These are phyloP conservation scores for Alloteropsis semialata DNA, from an alignment of 176 grass and related monocot species.

Conservation along the genomic window DNA sequence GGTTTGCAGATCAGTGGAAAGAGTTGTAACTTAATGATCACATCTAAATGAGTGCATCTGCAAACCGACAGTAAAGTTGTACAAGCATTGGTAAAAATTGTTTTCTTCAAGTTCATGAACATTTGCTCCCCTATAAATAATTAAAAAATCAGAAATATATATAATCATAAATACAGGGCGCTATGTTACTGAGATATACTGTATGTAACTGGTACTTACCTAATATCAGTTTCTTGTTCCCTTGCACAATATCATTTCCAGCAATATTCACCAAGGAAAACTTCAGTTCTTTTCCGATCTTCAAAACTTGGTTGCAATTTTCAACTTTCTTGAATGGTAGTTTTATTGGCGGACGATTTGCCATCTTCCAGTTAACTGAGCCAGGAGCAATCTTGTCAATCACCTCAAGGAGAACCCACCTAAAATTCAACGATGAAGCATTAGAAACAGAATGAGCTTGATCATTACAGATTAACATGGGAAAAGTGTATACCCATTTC, in stretches of 20 bases:
- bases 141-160: not conserved
- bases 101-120: not conserved
- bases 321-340: constrained; percentile 94
- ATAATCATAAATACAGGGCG: not conserved
- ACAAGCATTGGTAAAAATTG: not conserved
- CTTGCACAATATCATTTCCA: constrained; percentile 95
- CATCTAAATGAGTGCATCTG: not conserved
- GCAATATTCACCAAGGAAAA: constrained; percentile 99
- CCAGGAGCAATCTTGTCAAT: constrained; percentile 81
- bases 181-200: not conserved
- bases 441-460: constrained; percentile 3
- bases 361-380: constrained; percentile 87
- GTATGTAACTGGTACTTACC: constrained; percentile 40
- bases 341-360: constrained; percentile 91
- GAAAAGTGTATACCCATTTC: constrained; percentile 67
- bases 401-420: constrained; percentile 93
- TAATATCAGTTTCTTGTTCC: constrained; percentile 97
- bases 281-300: constrained; percentile 91
- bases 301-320: constrained; percentile 98
- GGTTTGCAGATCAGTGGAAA: not conserved
- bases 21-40: not conserved
- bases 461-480: constrained; percentile 4
- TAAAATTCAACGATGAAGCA: constrained; percentile 32
- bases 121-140: not conserved
- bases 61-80: not conserved